A percentile compares a stretch with the other conserved stretches of the same genome.
Evolutionary conservation across 345 rosid species (phyloP).

Genomic region (Pistacia integerrima): DNA sequence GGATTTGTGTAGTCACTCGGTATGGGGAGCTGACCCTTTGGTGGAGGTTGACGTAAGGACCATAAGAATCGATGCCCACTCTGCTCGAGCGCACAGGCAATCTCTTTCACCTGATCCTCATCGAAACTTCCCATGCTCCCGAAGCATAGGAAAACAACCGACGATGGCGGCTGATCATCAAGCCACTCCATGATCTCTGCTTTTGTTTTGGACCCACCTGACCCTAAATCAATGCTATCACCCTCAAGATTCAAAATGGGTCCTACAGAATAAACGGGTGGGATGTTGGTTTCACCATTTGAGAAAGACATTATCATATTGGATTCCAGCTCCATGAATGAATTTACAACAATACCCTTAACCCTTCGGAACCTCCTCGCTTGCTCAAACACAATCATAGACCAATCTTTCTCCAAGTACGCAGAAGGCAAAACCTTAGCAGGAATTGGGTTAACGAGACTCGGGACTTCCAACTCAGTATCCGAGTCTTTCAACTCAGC

Average conservation of each 20-base stretch:
- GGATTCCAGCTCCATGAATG: slow-evolving; percentile 52
- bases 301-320: slow-evolving; percentile 27
- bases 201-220: neutral
- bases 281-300: slow-evolving; percentile 15
- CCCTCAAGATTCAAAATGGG: slow-evolving; percentile 41
- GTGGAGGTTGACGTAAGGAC: slow-evolving; percentile 43
- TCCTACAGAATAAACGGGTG: slow-evolving; percentile 35
- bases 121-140: slow-evolving; percentile 63
- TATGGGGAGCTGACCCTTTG: slow-evolving; percentile 19
- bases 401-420: neutral
- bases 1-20: no score
- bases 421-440: slow-evolving; percentile 34
- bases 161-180: slow-evolving; percentile 42
- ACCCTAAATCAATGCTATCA: neutral
- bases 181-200: slow-evolving; percentile 52
- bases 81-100: slow-evolving; percentile 48
- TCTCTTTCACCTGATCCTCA: slow-evolving; percentile 41
- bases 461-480: slow-evolving; percentile 32
- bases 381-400: rapidly evolving
- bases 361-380: slow-evolving; percentile 21
- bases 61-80: slow-evolving; percentile 49
- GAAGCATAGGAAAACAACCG: slow-evolving; percentile 69
- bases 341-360: slow-evolving; percentile 49
- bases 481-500: slow-evolving; percentile 40
- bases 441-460: slow-evolving; percentile 37